Evolutionary conservation across 768 basidiomycete genomes (phyloP), one percentile per base, ranked within the genome.

Genomic region (Mycena kentingensis): DNA sequence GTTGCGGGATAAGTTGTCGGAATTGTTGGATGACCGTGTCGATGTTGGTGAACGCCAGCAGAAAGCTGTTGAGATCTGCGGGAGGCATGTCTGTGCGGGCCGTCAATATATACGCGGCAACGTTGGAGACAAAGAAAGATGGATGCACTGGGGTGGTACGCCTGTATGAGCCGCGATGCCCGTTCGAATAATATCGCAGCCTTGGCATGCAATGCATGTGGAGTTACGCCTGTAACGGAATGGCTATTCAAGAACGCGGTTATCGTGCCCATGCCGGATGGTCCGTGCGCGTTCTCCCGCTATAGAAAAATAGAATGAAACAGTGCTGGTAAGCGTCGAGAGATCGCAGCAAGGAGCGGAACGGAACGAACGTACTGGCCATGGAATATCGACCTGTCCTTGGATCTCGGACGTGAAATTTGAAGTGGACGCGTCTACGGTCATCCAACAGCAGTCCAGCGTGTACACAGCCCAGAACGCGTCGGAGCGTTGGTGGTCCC

Each of bases 371-470:
- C 39, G 22, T 55, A 51, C 21, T 24, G 77, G 77, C 77, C 77
- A 78, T 3, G 69, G 66, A 1, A 69, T 68, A 42, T 73, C 70
- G 46, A 74, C 64, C 46, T 39, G 36, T 18, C 38, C 27, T 5
- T 61, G 57, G 18, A 59, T 31, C n/a, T 48, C 50, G 26, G 63
- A 62, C n/a, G 65, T 54, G 22, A 70, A 62, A 16, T 61, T 67
- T 5, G 63, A 63, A 1, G 69, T 55, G 3, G 66, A 61, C 0
- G 62, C 56, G 10, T 70, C 49, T 1, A 66, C 55, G 3, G 61
- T 63, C 3, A 62, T 57, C 63, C 70, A 66, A 56, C 63, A 68
- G 51, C 65, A 68, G 39, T 73, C 73, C 22, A 71, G 62, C 8
- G 62, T 60, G 49, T 68, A 70, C 4, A 66, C 62, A 7, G 63